Base-by-base conservation (phyloP, 257 asterid genomes). In the Capsicum baccatum region DNA sequence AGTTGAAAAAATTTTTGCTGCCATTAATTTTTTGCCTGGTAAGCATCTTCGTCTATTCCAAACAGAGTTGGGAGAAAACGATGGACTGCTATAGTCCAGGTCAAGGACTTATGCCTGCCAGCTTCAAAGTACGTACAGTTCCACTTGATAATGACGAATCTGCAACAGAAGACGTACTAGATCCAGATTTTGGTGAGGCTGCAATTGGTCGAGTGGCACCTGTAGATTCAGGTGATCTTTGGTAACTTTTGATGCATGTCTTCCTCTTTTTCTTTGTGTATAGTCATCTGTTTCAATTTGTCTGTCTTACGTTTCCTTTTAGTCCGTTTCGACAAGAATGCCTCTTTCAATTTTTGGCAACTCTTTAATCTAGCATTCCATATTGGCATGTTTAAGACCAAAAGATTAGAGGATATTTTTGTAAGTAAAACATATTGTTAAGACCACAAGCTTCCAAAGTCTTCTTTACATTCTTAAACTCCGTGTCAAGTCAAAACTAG, bases 121-220 rank as follows among this genome's bases (percentile, higher is more conserved):
- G 99, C 88, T 95, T 95, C 89, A 95, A 95, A 88, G 98, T 94
- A 81, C 97, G 97, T 71, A 87, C 92, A 82, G 90, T 94, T 85
- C 95, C 96, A 52, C 90, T 92, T 57, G 97, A 95, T 82, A 95
- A 96, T 48, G 97, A 91, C 83, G 97, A 91, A 74, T 86, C 92
- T 85, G 93, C 95, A 66, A 92, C 97, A 58, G 98, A 95, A 92
- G 98, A 95, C 83, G 93, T 94, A 58, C 88, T 95, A 88, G 98
- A 94, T 85, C 98, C 98, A 1, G 98, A 94, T 86, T 94, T 94
- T 60, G 98, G 98, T 26, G 98, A 94, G 91, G 98, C 97, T 26
- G 97, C 97, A 59, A 94, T 94, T 89, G 98, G 97, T 82, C 94
- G 98, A 26, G 98, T 94, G 33, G 98, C 98, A 8, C 98, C 98